Percentiles rank a stretch among this genome's conserved stretches.
Conservation (phyloP, 805 yeast genomes). For the Kodamaea leandrae region DNA sequence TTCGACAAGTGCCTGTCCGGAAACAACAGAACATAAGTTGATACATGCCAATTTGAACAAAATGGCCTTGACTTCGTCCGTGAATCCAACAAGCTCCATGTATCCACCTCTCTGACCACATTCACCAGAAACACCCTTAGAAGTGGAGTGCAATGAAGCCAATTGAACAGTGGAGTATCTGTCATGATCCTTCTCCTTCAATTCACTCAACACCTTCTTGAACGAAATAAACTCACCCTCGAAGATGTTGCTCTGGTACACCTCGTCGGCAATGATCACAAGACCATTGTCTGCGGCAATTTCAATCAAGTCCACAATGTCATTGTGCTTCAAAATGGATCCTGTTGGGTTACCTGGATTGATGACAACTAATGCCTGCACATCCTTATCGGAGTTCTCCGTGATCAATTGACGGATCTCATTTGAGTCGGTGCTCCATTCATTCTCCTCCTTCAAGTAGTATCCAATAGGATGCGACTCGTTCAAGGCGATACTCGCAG, state of each 20-base stretch:
- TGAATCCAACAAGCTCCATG: constrained; percentile 88
- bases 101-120: constrained; percentile 99
- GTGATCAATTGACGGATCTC: constrained; percentile 57
- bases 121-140: constrained; percentile 96
- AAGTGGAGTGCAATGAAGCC: constrained; percentile 94
- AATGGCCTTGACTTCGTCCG: constrained; percentile 62
- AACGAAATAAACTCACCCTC: constrained; percentile 79
- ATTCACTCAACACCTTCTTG: constrained; percentile 69
- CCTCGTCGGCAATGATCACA: constrained; percentile 94
- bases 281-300: constrained; percentile 84
- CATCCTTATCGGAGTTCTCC: constrained; percentile 45
- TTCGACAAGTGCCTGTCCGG: constrained; percentile 92
- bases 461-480: constrained; percentile 84
- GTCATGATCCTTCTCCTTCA: constrained; percentile 54
- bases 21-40: constrained; percentile 88
- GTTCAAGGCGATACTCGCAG: constrained; percentile 88
- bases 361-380: constrained; percentile 84
- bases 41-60: constrained; percentile 86
- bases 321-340: constrained; percentile 61
- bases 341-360: constrained; percentile 99
- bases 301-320: constrained; percentile 67
- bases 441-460: constrained; percentile 71
- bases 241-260: constrained; percentile 91
- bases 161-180: constrained; percentile 72
- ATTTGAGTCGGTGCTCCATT: constrained; percentile 79